Base-by-base conservation (phyloP, 352 stramenopile genomes). In the Globisporangium viniferum region DNA sequence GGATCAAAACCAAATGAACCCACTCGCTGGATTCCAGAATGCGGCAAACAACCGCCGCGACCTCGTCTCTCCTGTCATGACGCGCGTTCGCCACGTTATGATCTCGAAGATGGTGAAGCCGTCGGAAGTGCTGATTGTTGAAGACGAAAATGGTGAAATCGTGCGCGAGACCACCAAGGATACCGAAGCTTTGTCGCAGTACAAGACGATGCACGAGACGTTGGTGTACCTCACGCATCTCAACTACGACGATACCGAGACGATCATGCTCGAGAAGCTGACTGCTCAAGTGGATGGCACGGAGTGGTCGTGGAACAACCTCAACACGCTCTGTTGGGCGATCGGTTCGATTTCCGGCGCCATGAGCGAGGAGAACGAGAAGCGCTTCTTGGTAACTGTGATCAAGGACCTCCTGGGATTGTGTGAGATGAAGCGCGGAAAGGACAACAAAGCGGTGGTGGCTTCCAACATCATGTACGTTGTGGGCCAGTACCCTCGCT, bases 401-500 rank as follows among this genome's bases (percentile, higher is more conserved):
- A 99, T 99, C 69, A 99, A 99, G 82, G 98, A 99, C 78, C 77
- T 99, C 54, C 77, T 99, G 20, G 95, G 97, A 33, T 68, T 99
- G 49, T 99, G 96, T 62, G 97, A 99, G 76, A 94, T 98, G 80
- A 99, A 99, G 84, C 88, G 93, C 41, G 97, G 97, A 39, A 99
- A 99, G 77, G 98, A 99, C 78, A 99, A 99, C 88, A 99, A 99
- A 80, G 98, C 98, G 20, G 97, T 99, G 7, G 90, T 99, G 44
- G 98, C 98, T 4, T 98, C 92, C 66, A 99, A 99, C 79, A 99
- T 99, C 72, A 99, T 99, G 97, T 99, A 99, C 75, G 98, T 99
- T 27, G 98, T 99, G 29, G 98, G 98, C 3, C 98, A 99, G 83
- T 99, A 99, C 80, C 98, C 98, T 49, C 95, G 98, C 2, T 99